Evolutionary conservation across 2,329 filamentous ascomycete genomes (phyloP).

Genomic region (Xylariaceae sp.): DNA sequence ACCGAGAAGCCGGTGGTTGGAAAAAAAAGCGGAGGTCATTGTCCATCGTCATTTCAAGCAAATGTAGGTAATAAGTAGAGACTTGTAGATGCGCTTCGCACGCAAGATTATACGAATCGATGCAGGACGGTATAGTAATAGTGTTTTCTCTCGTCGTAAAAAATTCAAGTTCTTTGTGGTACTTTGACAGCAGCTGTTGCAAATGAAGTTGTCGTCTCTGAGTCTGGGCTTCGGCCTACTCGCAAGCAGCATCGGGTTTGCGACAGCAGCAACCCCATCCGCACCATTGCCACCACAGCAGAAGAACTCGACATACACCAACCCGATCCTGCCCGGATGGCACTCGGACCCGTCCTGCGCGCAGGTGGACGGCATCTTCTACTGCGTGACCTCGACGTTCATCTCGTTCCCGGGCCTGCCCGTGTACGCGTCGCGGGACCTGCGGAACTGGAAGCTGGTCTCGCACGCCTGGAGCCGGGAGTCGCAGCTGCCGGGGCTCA

Average conservation of each 20-base stretch:
- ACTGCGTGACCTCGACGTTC: conserved; percentile 48
- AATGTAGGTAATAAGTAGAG: too few relatives aligned
- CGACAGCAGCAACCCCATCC: not conserved
- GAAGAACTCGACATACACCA: conserved; percentile 28
- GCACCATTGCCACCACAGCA: too few relatives aligned
- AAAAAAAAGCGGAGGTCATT: too few relatives aligned
- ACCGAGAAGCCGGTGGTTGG: not conserved
- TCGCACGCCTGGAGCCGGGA: conserved; percentile 38
- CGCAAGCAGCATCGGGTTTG: not conserved
- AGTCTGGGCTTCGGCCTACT: conserved; percentile 4
- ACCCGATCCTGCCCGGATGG: conserved; percentile 46
- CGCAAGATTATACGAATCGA: too few relatives aligned
- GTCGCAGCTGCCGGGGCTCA: conserved; percentile 35
- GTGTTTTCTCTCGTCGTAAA: too few relatives aligned
- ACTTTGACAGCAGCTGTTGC: too few relatives aligned
- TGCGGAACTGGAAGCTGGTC: conserved; percentile 43
- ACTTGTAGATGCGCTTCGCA: too few relatives aligned
- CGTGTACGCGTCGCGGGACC: conserved; percentile 46
- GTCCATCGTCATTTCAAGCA: too few relatives aligned
- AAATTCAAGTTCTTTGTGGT: too few relatives aligned
- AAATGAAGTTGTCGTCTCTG: not conserved
- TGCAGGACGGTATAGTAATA: too few relatives aligned
- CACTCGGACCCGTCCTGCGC: conserved; percentile 41
- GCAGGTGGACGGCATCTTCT: conserved; percentile 40
- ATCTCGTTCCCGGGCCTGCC: conserved; percentile 48